Base-by-base conservation (phyloP, 2,329 filamentous ascomycete genomes). In the Curvularia spicifera region DNA sequence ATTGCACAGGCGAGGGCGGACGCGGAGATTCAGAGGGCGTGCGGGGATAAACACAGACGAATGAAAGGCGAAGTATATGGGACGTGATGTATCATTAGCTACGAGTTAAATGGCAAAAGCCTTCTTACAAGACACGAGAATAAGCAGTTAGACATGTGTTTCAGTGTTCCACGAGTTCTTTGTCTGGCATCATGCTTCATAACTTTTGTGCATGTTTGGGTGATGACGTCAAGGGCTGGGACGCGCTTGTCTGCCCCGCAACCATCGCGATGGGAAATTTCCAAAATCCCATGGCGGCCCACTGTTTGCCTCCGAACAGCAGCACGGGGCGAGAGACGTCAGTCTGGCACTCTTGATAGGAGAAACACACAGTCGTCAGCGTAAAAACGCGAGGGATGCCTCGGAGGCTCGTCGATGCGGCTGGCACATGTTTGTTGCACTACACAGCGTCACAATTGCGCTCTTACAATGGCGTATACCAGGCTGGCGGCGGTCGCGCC, bases 261-360 rank as follows among this genome's bases (percentile, higher is more conserved):
- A 51, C 35, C 37, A 43, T 52, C 37, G 53, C 50, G 57, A 72
- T 71, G 70, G 65, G 61, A 68, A 67, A 60, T 18, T 67, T 63
- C 45, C n/a, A 50, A 68, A 72, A 68, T 70, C 54, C 70, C 68
- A 72, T 71, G 48, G 54, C 57, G 59, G 60, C 53, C 58, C 56
- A 57, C 45, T 9, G 24, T 51, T 22, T 42, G 22, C 10, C 15
- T 9, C 20, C 20, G 18, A 15, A 10, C 20, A 24, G 10, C 40
- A 28, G 26, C n/a, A 29, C 15, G 20, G 13, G 15, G 40, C 12
- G n/a, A 15, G 22, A 40, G n/a, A 40, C 48, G 35, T 29, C 26
- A 40, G 35, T 15, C 35, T 45, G 20, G 46, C 28, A 37, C 26
- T n/a, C 13, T 20, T 35, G 15, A 54, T n/a, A 33, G 35, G 49